Percentiles rank a stretch among this genome's conserved stretches.
Conservation (phyloP, 2,329 filamentous ascomycete genomes). For the Madurella mycetomatis region DNA sequence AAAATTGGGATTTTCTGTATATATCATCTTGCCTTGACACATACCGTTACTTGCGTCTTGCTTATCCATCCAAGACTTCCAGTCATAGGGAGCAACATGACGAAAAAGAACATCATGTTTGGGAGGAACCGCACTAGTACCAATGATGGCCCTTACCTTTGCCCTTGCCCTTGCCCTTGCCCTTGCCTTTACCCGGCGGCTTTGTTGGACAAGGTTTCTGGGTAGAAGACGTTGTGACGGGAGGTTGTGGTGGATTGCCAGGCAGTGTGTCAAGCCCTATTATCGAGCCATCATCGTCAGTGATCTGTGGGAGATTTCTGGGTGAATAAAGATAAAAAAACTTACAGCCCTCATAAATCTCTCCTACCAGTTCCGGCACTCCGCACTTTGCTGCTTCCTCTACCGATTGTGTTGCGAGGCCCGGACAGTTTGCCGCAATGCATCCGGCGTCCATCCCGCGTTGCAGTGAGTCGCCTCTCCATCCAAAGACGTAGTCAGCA, state of each 20-base stretch:
- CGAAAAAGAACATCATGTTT: too few relatives aligned
- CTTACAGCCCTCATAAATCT: slow-evolving; percentile 35
- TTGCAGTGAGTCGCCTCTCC: slow-evolving; percentile 34
- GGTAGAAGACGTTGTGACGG: neutral
- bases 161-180: neutral
- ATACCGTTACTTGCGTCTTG: too few relatives aligned
- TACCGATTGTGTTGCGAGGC: slow-evolving; percentile 36
- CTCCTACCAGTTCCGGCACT: slow-evolving; percentile 28
- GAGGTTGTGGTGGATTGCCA: neutral
- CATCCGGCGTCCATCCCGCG: slow-evolving; percentile 30
- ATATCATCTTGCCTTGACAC: too few relatives aligned
- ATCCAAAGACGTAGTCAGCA: slow-evolving; percentile 37
- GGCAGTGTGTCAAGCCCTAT: slow-evolving; percentile 4
- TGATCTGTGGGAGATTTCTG: neutral
- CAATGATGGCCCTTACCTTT: neutral
- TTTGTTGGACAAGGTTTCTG: neutral
- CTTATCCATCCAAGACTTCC: too few relatives aligned
- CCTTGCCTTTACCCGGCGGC: neutral
- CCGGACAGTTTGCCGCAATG: neutral
- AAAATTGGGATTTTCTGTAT: too few relatives aligned
- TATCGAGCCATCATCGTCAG: neutral
- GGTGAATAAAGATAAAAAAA: slow-evolving; percentile 7
- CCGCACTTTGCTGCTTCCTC: slow-evolving; percentile 27
- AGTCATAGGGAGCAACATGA: too few relatives aligned
- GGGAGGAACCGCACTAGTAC: neutral